Evolutionary conservation across 768 basidiomycete genomes (phyloP).

Genomic region (Clavaria fumosa): DNA sequence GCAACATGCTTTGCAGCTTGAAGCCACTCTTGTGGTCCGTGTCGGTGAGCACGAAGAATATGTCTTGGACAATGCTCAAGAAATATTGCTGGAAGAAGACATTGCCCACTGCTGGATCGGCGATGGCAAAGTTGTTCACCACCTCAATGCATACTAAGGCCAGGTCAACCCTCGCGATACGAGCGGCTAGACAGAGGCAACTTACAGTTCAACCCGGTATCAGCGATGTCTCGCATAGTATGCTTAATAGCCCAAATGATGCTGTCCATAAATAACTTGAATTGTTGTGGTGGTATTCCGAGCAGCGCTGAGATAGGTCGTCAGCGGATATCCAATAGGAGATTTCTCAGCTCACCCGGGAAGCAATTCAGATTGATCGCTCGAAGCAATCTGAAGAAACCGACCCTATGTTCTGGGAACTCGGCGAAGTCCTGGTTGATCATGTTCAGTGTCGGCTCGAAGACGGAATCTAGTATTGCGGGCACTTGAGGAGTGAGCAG

Average conservation of each 20-base stretch:
- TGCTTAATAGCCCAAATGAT: slow-evolving; percentile 99
- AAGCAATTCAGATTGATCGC: slow-evolving; percentile 90
- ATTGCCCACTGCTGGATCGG: slow-evolving; percentile 63
- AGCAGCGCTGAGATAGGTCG: slow-evolving; percentile 44
- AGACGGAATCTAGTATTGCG: slow-evolving; percentile 90
- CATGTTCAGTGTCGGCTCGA: slow-evolving; percentile 94
- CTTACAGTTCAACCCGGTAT: slow-evolving; percentile 69
- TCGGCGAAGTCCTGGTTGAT: slow-evolving; percentile 99
- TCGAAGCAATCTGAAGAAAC: slow-evolving; percentile 91
- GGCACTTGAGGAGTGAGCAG: slow-evolving; percentile 88
- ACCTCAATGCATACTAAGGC: slow-evolving; percentile 76
- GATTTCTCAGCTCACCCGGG: slow-evolving; percentile 46
- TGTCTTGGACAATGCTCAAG: slow-evolving; percentile 85
- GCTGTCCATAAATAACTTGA: slow-evolving; percentile 97
- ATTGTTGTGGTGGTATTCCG: slow-evolving; percentile 76
- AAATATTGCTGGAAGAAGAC: slow-evolving; percentile 96
- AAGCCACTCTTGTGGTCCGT: slow-evolving; percentile 98
- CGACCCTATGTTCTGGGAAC: slow-evolving; percentile 92
- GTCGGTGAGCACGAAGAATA: slow-evolving; percentile 94
- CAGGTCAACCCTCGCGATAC: slow-evolving; percentile 4
- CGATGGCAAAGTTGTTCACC: slow-evolving; percentile 80
- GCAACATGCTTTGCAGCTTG: slow-evolving; percentile 85
- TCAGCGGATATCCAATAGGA: slow-evolving; percentile 4
- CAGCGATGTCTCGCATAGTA: slow-evolving; percentile 96
- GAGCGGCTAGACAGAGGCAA: slow-evolving; percentile 9